These are phyloP conservation scores for Emydomyces testavorans DNA, from an alignment of 2,329 filamentous ascomycete species.

Conservation along the genomic window DNA sequence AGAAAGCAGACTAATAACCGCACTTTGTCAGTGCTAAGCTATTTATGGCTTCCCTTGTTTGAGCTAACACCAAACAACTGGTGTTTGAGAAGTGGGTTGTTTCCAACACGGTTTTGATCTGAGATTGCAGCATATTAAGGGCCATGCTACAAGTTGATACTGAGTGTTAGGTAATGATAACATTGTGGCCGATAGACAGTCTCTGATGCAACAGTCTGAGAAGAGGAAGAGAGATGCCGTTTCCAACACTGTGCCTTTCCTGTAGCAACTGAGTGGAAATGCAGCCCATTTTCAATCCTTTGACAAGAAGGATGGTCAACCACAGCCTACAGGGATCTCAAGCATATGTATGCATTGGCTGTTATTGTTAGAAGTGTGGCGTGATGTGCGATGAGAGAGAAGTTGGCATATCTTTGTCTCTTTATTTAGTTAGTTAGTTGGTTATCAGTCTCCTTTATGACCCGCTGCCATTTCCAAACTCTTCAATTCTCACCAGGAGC, in stretches of 20 bases:
- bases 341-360: neutral
- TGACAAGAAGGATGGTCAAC: too few species aligned
- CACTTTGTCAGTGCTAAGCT: neutral
- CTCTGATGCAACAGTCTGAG: neutral
- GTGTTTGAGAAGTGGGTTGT: constrained; percentile 6
- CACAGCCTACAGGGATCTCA: neutral
- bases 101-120: constrained; percentile 1
- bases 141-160: constrained; percentile 6
- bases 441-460: neutral
- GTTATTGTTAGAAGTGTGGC: constrained; percentile 4
- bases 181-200: neutral
- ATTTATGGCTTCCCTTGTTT: neutral
- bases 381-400: constrained; percentile 1
- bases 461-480: neutral
- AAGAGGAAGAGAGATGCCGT: neutral
- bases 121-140: constrained; percentile 2
- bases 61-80: neutral
- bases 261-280: too few species aligned
- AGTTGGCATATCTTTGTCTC: neutral
- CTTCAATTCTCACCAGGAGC: neutral
- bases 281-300: too few species aligned
- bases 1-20: neutral
- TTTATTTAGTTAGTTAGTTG: neutral
- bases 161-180: constrained; percentile 5
- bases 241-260: too few species aligned